Conservation (phyloP, 768 basidiomycete species). For the Trametes cinnabarina region DNA sequence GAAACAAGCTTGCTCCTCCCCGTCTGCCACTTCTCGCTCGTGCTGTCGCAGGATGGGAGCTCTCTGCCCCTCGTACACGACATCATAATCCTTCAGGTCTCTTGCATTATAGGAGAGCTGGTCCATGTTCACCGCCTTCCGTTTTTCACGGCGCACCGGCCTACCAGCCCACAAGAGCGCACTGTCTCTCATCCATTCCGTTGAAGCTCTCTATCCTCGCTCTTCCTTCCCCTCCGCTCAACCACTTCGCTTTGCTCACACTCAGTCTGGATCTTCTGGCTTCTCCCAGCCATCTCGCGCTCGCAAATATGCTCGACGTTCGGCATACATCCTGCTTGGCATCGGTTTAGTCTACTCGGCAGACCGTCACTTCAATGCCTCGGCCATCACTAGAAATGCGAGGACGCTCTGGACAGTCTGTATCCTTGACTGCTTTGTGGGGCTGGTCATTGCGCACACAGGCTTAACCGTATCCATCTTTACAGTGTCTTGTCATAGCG, state of each 20-base stretch:
- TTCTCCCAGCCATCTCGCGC: slow-evolving; percentile 11
- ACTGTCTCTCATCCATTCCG: no score
- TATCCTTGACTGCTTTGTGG: slow-evolving; percentile 2
- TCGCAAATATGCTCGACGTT: slow-evolving; percentile 22
- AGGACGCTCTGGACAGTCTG: slow-evolving; percentile 51
- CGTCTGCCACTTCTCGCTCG: neutral
- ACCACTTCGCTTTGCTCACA: neutral
- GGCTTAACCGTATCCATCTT: no score
- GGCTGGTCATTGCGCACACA: no score
- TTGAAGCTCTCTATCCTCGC: neutral
- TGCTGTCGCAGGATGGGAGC: no score
- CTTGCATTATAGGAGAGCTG: no score
- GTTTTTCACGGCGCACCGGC: no score
- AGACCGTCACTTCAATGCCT: slow-evolving; percentile 48
- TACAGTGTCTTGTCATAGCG: slow-evolving; percentile 66
- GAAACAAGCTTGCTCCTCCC: no score
- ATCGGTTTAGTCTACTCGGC: slow-evolving; percentile 35
- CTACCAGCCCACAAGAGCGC: no score
- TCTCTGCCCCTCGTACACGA: neutral
- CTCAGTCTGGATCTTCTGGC: neutral
- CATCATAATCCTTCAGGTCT: neutral
- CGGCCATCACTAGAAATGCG: slow-evolving; percentile 45
- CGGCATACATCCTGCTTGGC: slow-evolving; percentile 26
- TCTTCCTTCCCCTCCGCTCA: neutral
- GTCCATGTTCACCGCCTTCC: neutral